These are phyloP conservation scores for Carex littledalei DNA, from an alignment of 176 grass and related monocot species.

Conservation along the genomic window DNA sequence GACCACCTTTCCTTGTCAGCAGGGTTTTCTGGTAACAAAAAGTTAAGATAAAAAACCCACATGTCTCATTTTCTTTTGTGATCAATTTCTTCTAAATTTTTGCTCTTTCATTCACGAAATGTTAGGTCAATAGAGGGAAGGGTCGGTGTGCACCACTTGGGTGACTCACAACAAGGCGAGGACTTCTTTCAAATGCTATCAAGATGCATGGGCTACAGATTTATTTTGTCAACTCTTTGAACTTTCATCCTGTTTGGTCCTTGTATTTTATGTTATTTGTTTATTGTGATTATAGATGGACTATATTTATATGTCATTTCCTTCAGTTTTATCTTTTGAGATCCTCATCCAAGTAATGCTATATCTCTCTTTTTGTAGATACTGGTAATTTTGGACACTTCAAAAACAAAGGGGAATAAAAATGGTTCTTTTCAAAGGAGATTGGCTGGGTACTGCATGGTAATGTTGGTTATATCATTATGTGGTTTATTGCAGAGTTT, in stretches of 20 bases:
- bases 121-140: conserved; percentile 88
- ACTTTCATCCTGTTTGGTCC: conserved; percentile 81
- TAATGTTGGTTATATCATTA: no score
- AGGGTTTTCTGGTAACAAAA: no score
- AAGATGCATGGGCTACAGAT: conserved; percentile 50
- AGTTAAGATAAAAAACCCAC: no score
- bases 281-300: neutral
- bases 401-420: neutral
- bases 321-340: neutral
- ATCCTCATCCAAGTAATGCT: neutral
- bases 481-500: no score
- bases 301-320: neutral
- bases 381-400: neutral
- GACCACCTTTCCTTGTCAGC: no score
- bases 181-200: conserved; percentile 95
- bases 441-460: no score
- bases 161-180: conserved; percentile 67
- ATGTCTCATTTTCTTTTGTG: neutral
- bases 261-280: neutral
- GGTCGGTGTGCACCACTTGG: conserved; percentile 73
- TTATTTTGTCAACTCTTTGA: conserved; percentile 81
- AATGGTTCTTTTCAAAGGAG: neutral
- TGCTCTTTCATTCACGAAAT: conserved; percentile 33
- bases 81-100: neutral
- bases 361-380: neutral